Conservation (phyloP, 257 asterid genomes). For the Jaltomata sinuosa region DNA sequence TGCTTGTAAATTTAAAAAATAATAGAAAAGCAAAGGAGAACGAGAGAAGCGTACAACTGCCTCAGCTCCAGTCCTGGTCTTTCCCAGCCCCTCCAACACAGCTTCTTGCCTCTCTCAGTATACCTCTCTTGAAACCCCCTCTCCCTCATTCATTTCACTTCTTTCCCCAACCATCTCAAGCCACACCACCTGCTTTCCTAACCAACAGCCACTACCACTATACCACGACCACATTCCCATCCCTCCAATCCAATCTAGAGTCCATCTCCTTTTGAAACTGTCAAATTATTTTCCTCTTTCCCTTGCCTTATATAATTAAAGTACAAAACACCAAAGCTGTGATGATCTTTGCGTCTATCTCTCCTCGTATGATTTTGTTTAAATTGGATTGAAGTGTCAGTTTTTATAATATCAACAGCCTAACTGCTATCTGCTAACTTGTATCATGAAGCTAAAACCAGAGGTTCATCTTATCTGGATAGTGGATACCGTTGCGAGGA, state of each 20-base stretch:
- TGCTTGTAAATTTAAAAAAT: background rate
- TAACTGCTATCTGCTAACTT: background rate
- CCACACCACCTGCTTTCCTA: background rate
- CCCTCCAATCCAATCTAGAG: background rate
- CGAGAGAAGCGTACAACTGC: background rate
- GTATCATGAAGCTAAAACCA: background rate
- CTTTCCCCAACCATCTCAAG: background rate
- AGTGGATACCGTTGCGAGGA: background rate
- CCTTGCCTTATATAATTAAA: background rate
- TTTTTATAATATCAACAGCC: background rate
- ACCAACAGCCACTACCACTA: background rate
- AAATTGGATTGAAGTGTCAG: background rate
- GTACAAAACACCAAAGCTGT: background rate
- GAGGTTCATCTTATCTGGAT: background rate
- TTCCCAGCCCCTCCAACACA: background rate
- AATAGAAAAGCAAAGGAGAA: background rate
- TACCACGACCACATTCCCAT: background rate
- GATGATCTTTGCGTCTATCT: background rate
- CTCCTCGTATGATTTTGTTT: background rate
- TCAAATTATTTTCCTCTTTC: background rate
- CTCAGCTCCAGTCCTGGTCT: background rate
- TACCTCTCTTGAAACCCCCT: background rate
- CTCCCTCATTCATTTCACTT: background rate
- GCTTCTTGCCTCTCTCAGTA: background rate
- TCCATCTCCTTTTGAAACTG: background rate